Conservation (phyloP, 352 stramenopile genomes). For the Pythium sukuiense region DNA sequence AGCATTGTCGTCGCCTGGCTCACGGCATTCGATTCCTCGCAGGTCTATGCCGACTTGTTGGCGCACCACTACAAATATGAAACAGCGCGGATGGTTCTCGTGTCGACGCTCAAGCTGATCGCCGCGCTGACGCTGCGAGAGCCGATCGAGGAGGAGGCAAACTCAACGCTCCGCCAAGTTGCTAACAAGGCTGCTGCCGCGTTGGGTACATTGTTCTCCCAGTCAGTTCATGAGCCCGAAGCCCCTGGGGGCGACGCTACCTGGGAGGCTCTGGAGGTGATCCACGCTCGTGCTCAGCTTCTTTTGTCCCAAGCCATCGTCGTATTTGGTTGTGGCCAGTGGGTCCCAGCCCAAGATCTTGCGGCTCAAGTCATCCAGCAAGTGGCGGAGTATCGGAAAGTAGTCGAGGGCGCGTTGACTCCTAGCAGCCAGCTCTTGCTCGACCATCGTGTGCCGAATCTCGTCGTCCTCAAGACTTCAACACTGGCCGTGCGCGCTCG, state of each 20-base stretch:
- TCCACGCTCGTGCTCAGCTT: slow-evolving; percentile 16
- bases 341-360: slow-evolving; percentile 8
- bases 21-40: slow-evolving; percentile 14
- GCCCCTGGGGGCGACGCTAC: not conserved
- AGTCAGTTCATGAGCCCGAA: not conserved
- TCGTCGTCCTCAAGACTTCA: slow-evolving; percentile 17
- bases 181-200: slow-evolving; percentile 10
- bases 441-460: slow-evolving; percentile 21
- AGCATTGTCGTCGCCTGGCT: slow-evolving; percentile 19
- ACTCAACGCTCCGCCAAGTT: slow-evolving; percentile 25
- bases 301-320: slow-evolving; percentile 15
- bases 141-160: slow-evolving; percentile 35
- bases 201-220: not conserved
- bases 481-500: slow-evolving; percentile 17
- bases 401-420: not conserved
- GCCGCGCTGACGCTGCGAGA: slow-evolving; percentile 33
- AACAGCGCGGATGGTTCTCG: slow-evolving; percentile 9
- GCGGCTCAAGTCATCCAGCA: slow-evolving; percentile 10
- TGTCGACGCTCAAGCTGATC: slow-evolving; percentile 17
- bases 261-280: slow-evolving; percentile 15
- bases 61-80: slow-evolving; percentile 1
- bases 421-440: slow-evolving; percentile 17
- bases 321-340: slow-evolving; percentile 19
- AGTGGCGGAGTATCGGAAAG: not conserved
- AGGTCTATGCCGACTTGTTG: slow-evolving; percentile 16